A percentile compares a stretch with the other conserved stretches of the same genome.
phyloP scores from a whole-genome alignment of 192 early-diverging fungal species.

The Coemansia sp. region DNA sequence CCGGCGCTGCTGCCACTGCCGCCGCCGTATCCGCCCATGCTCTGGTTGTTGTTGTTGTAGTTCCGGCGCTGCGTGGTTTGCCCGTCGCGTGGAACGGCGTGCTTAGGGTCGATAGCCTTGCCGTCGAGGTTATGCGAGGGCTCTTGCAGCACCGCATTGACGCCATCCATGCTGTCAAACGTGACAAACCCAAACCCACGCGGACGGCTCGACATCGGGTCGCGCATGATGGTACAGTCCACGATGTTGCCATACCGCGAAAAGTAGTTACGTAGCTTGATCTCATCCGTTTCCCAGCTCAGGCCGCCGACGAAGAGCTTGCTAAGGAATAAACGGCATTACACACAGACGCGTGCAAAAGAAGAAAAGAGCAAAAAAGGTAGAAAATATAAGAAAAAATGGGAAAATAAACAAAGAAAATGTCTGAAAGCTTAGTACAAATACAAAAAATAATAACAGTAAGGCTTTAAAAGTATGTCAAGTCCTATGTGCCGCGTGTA shows the following conservation, averaged over 20 bases:
- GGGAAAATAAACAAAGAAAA: neutral
- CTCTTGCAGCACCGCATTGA: conserved; percentile 75
- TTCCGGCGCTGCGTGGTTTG: conserved; percentile 19
- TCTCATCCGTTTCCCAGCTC: conserved; percentile 81
- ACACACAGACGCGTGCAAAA: neutral
- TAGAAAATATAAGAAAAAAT: neutral
- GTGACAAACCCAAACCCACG: conserved; percentile 96
- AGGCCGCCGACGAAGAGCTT: conserved; percentile 96
- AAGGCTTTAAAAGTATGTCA: conserved; percentile 74
- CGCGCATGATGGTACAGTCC: conserved; percentile 85
- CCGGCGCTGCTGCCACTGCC: conserved; percentile 1
- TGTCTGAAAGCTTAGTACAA: conserved; percentile 17
- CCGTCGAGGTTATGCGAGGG: conserved; percentile 71
- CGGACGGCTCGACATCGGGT: conserved; percentile 81
- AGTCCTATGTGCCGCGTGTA: neutral
- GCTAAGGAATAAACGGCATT: conserved; percentile 49
- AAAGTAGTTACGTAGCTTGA: conserved; percentile 84
- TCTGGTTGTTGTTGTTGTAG: neutral
- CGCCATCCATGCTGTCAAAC: conserved; percentile 73
- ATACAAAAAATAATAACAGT: conserved; percentile 70
- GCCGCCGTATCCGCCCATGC: conserved; percentile 8
- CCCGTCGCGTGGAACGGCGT: conserved; percentile 49
- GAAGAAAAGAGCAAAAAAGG: conserved; percentile 56
- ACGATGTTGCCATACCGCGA: conserved; percentile 79
- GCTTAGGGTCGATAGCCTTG: conserved; percentile 61